Evolutionary conservation across 176 grass and related monocot species (phyloP).

Genomic region (Avena eriantha): DNA sequence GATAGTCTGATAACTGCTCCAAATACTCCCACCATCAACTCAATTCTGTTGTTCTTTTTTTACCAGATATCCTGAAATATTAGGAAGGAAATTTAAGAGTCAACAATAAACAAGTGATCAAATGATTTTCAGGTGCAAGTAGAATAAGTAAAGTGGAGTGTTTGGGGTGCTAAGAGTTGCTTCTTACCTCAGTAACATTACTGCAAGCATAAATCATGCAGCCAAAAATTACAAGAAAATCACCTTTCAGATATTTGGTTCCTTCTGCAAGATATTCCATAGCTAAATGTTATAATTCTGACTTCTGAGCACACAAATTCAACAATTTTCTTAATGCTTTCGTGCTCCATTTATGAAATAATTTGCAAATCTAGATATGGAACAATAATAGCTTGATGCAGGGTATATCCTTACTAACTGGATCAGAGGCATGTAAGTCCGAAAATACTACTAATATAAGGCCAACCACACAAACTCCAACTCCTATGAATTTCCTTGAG

Average conservation of each 20-base stretch:
- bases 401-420: constrained; percentile 55
- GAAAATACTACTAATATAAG: constrained; percentile 83
- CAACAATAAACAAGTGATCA: constrained; percentile 1
- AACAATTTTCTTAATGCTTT: not conserved
- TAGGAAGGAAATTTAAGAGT: not conserved
- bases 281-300: not conserved
- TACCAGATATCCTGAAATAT: constrained; percentile 72
- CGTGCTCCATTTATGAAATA: not conserved
- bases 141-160: not conserved
- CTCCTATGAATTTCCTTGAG: constrained; percentile 64
- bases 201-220: constrained; percentile 86
- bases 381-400: constrained; percentile 24
- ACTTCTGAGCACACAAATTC: not conserved
- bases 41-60: constrained; percentile 68
- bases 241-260: constrained; percentile 64
- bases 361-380: not conserved
- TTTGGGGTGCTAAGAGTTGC: not conserved
- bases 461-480: constrained; percentile 67
- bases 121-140: constrained; percentile 10
- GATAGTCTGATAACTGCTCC: constrained; percentile 73
- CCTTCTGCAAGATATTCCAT: constrained; percentile 51
- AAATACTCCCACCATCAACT: constrained; percentile 84
- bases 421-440: constrained; percentile 62
- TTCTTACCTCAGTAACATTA: constrained; percentile 74
- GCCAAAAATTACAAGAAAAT: constrained; percentile 71